Conservation (phyloP, 345 rosid species). For the Microthlaspi erraticum region DNA sequence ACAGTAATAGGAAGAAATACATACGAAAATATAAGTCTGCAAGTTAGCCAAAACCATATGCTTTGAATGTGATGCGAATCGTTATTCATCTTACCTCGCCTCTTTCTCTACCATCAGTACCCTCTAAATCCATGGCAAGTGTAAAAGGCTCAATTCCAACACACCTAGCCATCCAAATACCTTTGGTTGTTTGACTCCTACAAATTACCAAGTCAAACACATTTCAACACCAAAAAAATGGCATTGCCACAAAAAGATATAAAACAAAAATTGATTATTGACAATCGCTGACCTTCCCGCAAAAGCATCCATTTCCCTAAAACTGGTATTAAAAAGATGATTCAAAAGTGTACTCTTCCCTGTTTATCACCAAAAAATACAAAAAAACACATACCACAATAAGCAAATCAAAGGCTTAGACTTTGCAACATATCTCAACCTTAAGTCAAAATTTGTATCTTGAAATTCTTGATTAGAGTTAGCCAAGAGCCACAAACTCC, state of each 20-base stretch:
- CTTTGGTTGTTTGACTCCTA: constrained; percentile 86
- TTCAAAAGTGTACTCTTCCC: constrained; percentile 83
- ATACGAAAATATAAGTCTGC: not conserved
- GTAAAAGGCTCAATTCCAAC: constrained; percentile 75
- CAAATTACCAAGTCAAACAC: constrained; percentile 17
- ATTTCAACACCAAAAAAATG: constrained; percentile 22
- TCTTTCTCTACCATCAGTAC: constrained; percentile 84
- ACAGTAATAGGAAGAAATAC: not conserved
- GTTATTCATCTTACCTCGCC: constrained; percentile 63
- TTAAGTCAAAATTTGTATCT: not conserved
- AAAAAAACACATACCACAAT: not conserved
- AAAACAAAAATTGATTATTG: not conserved
- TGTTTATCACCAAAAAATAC: constrained; percentile 26
- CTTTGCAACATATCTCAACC: not conserved
- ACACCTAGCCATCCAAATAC: constrained; percentile 78
- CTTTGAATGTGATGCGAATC: not conserved
- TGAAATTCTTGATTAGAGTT: not conserved
- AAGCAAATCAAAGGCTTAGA: constrained; percentile 22
- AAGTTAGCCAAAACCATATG: not conserved
- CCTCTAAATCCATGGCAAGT: constrained; percentile 81
- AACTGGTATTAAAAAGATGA: constrained; percentile 73
- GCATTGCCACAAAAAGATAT: constrained; percentile 4
- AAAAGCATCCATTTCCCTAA: constrained; percentile 80
- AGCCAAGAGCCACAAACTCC: not conserved
- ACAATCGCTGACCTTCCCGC: constrained; percentile 62